Evolutionary conservation across 805 yeast genomes (phyloP), one percentile per base, ranked within the genome.

Genomic region (Saccharomycopsis sp.): DNA sequence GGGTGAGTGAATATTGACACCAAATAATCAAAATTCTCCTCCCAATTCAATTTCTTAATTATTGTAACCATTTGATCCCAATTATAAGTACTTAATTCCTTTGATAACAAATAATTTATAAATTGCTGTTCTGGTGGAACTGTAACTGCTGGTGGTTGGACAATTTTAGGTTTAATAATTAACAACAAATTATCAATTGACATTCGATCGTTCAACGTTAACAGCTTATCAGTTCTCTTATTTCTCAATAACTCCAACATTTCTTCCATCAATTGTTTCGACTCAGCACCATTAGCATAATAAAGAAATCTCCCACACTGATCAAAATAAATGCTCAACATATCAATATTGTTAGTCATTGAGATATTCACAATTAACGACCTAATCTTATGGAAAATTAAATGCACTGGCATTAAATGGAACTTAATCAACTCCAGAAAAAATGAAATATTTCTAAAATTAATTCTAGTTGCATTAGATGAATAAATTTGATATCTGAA

Each of bases 341-440:
- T 72, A 53, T 84, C 95, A 47, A 85, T 71, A 57, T 82, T 85
- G 6, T 77, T 70, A 0, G 71, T 66, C 4, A 71, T 66, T 16
- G 71, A 55, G 28, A 77, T 54, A 42, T 73, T 72, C 44, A 76
- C 55, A 1, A 83, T 73, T 52, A 85, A 63, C 1, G 71, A 63
- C 54, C 86, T 69, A 38, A 88, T 70, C 56, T 81, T 83, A 59
- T 87, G 89, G 57, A 86, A 82, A 9, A 81, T 67, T 47, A 81
- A 69, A 59, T 78, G 80, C n/a, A 70, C 64, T 0, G 95, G 90
- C 13, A 87, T 67, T 49, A 87, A 60, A 53, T 74, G 77, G 59
- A 88, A 88, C 57, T 85, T 86, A 26, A 82, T 75, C 63, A 88
- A 65, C 56, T 89, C 96, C 40, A 78, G 66, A 52, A 85, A 79